Evolutionary conservation across 352 stramenopile species (phyloP).

Genomic region (Globisporangium middletonii): DNA sequence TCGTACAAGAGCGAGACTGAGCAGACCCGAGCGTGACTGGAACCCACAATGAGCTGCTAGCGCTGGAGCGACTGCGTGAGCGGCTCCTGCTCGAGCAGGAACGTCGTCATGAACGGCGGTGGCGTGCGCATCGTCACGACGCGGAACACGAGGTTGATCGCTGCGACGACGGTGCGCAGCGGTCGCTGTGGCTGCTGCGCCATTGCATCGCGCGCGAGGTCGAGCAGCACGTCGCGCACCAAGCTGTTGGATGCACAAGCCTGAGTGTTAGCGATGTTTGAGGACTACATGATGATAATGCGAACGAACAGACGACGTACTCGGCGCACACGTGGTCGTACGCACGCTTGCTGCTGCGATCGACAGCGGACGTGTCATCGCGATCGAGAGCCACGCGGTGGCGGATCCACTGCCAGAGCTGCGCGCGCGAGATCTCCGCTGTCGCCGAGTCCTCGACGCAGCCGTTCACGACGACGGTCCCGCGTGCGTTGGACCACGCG

Average conservation of each 20-base stretch:
- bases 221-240: slow-evolving; percentile 38
- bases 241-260: slow-evolving; percentile 19
- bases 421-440: slow-evolving; percentile 90
- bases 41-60: neutral
- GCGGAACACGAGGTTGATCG: slow-evolving; percentile 47
- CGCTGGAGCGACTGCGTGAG: slow-evolving; percentile 35
- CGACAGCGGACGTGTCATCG: neutral
- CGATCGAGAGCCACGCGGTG: slow-evolving; percentile 42
- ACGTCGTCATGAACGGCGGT: slow-evolving; percentile 61
- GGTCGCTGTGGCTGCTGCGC: slow-evolving; percentile 10
- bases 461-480: slow-evolving; percentile 89
- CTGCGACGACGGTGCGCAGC: slow-evolving; percentile 35
- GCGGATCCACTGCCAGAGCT: slow-evolving; percentile 88
- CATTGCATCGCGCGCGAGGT: slow-evolving; percentile 25
- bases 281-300: neutral
- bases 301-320: slow-evolving; percentile 18
- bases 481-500: slow-evolving; percentile 86
- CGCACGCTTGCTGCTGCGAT: neutral
- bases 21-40: neutral
- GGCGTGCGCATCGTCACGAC: slow-evolving; percentile 53
- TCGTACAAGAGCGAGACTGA: neutral
- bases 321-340: slow-evolving; percentile 25
- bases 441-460: slow-evolving; percentile 94
- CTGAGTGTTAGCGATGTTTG: neutral
- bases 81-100: slow-evolving; percentile 55